A percentile compares a stretch with the other conserved stretches of the same genome.
Conservation (phyloP, 139 green algal species). For the Tetradesmus lagerheimii region DNA sequence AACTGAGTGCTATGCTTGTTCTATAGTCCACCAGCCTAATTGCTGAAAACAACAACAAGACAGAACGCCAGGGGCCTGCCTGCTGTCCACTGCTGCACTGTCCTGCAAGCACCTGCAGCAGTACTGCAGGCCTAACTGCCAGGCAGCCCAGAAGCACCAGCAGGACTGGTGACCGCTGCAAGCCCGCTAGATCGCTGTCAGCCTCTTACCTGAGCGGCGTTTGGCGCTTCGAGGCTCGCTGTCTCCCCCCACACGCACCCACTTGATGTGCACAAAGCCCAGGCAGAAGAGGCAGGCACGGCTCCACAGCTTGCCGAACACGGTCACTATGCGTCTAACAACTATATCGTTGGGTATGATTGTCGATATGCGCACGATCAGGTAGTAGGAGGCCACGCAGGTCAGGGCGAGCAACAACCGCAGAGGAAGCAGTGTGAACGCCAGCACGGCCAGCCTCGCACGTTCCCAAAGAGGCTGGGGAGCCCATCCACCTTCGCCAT, state of each 20-base stretch:
- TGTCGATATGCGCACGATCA: conserved; percentile 31
- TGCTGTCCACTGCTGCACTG: not conserved
- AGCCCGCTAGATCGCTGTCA: not conserved
- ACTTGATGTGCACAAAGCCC: conserved; percentile 79
- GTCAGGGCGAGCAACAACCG: conserved; percentile 41
- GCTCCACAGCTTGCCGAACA: conserved; percentile 66
- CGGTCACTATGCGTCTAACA: conserved; percentile 49
- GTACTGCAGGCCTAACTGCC: not conserved
- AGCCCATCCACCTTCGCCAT: conserved; percentile 54
- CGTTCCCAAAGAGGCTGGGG: conserved; percentile 39
- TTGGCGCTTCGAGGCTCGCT: not conserved
- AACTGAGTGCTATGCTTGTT: too few species aligned
- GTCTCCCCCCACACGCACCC: conserved; percentile 52
- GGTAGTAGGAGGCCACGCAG: conserved; percentile 67
- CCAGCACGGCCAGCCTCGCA: conserved; percentile 57
- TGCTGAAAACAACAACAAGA: not conserved
- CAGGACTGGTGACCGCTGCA: not conserved
- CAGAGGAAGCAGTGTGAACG: conserved; percentile 66
- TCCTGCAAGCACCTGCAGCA: not conserved
- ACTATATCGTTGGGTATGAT: conserved; percentile 5
- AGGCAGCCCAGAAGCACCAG: not conserved
- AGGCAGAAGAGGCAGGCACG: conserved; percentile 74
- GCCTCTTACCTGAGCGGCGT: not conserved
- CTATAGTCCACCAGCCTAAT: too few species aligned
- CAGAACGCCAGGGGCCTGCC: not conserved